Evolutionary conservation across 108 stramenopile species (phyloP).

Genomic region (Cyclostephanos invisitatus): DNA sequence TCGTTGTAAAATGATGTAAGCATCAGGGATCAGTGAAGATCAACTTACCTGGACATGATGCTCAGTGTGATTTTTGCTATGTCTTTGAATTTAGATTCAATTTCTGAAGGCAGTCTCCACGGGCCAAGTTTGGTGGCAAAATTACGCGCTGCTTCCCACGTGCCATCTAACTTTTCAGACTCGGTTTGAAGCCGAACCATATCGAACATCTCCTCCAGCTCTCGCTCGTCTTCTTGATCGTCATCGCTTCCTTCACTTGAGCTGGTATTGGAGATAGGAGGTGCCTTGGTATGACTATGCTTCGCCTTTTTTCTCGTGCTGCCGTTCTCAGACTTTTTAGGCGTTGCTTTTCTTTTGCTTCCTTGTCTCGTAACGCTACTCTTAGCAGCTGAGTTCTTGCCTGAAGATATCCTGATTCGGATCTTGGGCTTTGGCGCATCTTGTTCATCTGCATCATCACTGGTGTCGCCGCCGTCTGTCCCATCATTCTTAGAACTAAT

Average conservation of each 20-base stretch:
- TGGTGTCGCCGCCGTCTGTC: conserved; percentile 31
- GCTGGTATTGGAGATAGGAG: conserved; percentile 5
- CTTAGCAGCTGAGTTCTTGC: conserved; percentile 6
- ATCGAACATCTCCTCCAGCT: conserved; percentile 36
- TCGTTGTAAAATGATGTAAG: background rate
- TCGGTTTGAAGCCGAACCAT: conserved; percentile 45
- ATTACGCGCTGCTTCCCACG: conserved; percentile 57
- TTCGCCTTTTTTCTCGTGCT: conserved; percentile 30
- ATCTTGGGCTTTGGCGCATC: conserved; percentile 55
- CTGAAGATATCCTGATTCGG: conserved; percentile 44
- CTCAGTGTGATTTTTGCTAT: conserved; percentile 58
- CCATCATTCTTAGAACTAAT: background rate
- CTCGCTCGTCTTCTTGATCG: conserved; percentile 20
- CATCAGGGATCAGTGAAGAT: background rate
- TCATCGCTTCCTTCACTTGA: conserved; percentile 19
- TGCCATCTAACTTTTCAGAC: conserved; percentile 46
- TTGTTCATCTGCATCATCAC: conserved; percentile 25
- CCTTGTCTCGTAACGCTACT: conserved; percentile 15
- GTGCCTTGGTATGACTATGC: conserved; percentile 16
- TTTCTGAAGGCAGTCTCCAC: conserved; percentile 60
- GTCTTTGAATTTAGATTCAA: conserved; percentile 60
- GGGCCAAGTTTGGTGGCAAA: conserved; percentile 54
- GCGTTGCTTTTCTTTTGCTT: conserved; percentile 26
- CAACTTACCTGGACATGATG: conserved; percentile 54
- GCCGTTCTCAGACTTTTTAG: conserved; percentile 9